Conservation (phyloP, 768 basidiomycete genomes). For the Xerocomellus dryophilus region DNA sequence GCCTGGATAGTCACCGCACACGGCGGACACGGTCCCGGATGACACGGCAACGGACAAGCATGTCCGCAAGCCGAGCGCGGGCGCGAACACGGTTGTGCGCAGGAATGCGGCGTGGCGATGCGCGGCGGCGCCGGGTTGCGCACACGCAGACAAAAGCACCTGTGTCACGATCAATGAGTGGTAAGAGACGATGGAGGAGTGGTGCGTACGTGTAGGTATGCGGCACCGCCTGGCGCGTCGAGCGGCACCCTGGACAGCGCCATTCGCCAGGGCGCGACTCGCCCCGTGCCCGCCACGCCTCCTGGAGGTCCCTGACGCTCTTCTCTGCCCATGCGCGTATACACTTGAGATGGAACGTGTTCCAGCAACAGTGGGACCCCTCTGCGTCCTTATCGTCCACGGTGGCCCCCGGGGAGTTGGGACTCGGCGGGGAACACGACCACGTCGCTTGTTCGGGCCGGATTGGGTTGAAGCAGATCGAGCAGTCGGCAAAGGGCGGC, state of each 20-base stretch:
- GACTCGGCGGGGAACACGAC: constrained; percentile 78
- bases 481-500: constrained; percentile 73
- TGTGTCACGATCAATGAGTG: constrained; percentile 22
- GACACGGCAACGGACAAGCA: constrained; percentile 80
- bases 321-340: constrained; percentile 85
- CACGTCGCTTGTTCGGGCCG: constrained; percentile 79
- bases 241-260: constrained; percentile 93
- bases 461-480: constrained; percentile 80
- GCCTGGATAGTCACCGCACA: constrained; percentile 77
- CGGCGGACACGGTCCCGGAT: constrained; percentile 95
- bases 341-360: constrained; percentile 87
- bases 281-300: constrained; percentile 71
- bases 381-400: constrained; percentile 13
- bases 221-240: constrained; percentile 65
- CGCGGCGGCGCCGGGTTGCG: constrained; percentile 71
- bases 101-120: constrained; percentile 74
- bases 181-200: not conserved
- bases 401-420: not conserved
- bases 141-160: constrained; percentile 81
- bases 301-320: constrained; percentile 68
- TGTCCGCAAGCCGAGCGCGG: constrained; percentile 64
- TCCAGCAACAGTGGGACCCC: constrained; percentile 74
- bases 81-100: constrained; percentile 66
- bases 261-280: constrained; percentile 73
- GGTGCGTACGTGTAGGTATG: constrained; percentile 54